These are phyloP conservation scores for Dactylellina parvicollis DNA, from an alignment of 2,329 filamentous ascomycete species.

Conservation along the genomic window DNA sequence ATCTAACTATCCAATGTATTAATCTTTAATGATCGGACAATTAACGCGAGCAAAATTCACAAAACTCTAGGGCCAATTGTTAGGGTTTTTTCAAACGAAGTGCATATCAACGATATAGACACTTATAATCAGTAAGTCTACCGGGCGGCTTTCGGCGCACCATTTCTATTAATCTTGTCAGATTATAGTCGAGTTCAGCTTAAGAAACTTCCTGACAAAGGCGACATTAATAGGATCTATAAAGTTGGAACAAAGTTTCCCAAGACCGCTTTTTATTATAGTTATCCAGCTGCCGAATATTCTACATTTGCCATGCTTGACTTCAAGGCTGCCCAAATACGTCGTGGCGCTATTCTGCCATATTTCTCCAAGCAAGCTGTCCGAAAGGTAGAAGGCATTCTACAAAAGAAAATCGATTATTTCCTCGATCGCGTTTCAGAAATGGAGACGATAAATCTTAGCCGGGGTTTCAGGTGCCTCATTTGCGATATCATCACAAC, in stretches of 20 bases:
- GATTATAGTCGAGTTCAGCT: neutral
- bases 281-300: slow-evolving; percentile 14
- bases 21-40: neutral
- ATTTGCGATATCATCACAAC: slow-evolving; percentile 32
- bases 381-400: slow-evolving; percentile 11
- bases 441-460: slow-evolving; percentile 22
- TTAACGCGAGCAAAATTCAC: neutral
- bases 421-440: slow-evolving; percentile 21
- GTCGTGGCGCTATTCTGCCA: slow-evolving; percentile 22
- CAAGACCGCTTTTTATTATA: slow-evolving; percentile 20
- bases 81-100: slow-evolving; percentile 61
- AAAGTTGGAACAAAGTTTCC: slow-evolving; percentile 33
- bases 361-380: slow-evolving; percentile 31
- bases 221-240: slow-evolving; percentile 8
- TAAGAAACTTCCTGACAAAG: slow-evolving; percentile 14
- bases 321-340: slow-evolving; percentile 24
- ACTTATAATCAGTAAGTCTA: slow-evolving; percentile 56
- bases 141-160: neutral
- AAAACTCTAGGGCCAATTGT: slow-evolving; percentile 59
- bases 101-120: slow-evolving; percentile 58
- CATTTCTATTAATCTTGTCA: neutral
- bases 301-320: slow-evolving; percentile 20
- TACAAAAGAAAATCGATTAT: slow-evolving; percentile 16
- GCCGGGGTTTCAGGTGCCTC: slow-evolving; percentile 17
- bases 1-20: neutral